Base-by-base conservation (phyloP, 345 rosid genomes). In the Limnanthes douglasii region DNA sequence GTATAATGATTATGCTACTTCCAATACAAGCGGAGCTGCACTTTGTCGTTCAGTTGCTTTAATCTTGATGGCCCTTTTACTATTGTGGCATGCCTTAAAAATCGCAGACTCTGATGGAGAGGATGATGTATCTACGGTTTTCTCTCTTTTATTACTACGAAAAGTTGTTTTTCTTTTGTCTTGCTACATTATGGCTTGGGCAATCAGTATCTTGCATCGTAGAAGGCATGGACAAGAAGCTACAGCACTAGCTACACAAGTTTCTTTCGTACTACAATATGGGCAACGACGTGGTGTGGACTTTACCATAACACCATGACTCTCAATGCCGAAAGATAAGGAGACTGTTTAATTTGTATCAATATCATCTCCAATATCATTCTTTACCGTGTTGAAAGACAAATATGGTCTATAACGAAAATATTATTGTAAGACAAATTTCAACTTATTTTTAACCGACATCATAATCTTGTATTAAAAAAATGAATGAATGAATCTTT, bases 141-240 rank as follows among this genome's bases (percentile, higher is more conserved):
- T 85, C 50, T 70, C 82, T 36, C 65, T 65, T 59, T 78, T 73
- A 64, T 48, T 78, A 53, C 62, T 59, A 25, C 65, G 72, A 3
- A 67, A 69, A 8, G 62, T 60, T 41, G 74, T 64, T 5, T 66
- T 73, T 55, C 76, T 70, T 64, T 60, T 79, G 40, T 81, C 92
- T 4, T 79, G 92, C 53, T 79, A 79, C 53, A 75, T 79, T 37
- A 79, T 79, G 92, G 92, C 85, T 12, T 72, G 92, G 92, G 85
- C 81, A 31, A 65, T 79, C 45, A 72, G 78, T 52, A 64, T 75
- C 41, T 50, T 79, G 54, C 92, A 79, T 51, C 75, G 73, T 3
- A 60, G 85, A 25, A 62, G 81, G 50, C 85, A 72, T 41, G 64
- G 80, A 59, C 85, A 72, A 71, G 92, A 74, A 53, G 80, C 77